Percentiles rank a stretch among this genome's conserved stretches.
Conservation (phyloP, 306 rosid genomes). For the Astragalus glycyphyllos region DNA sequence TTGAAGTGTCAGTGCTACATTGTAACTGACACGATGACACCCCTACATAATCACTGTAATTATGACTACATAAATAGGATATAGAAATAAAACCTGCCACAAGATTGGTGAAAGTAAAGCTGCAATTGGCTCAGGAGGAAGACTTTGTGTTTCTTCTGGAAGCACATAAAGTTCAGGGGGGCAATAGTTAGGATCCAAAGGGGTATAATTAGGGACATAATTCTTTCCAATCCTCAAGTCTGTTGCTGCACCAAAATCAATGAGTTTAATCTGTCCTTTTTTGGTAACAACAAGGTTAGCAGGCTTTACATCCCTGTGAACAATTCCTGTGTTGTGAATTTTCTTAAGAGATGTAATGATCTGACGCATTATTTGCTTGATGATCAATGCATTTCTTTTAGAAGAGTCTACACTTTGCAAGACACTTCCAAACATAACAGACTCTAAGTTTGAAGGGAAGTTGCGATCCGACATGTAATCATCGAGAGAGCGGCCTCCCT, state of each 20-base stretch:
- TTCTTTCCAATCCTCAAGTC: constrained; percentile 95
- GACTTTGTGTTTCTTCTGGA: constrained; percentile 91
- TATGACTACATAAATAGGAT: constrained; percentile 22
- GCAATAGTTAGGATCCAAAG: constrained; percentile 88
- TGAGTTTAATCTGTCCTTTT: constrained; percentile 81
- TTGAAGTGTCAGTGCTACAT: too few species aligned
- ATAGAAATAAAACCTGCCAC: constrained; percentile 78
- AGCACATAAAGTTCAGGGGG: constrained; percentile 91
- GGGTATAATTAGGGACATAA: constrained; percentile 62
- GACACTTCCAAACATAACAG: constrained; percentile 84
- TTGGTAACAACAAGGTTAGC: constrained; percentile 87
- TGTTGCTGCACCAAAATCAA: constrained; percentile 95
- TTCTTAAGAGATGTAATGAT: constrained; percentile 82
- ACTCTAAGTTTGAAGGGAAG: constrained; percentile 85
- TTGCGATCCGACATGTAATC: constrained; percentile 81
- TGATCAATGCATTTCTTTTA: constrained; percentile 73
- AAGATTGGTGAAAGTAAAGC: constrained; percentile 86
- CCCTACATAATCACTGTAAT: constrained; percentile 1
- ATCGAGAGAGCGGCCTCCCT: constrained; percentile 81
- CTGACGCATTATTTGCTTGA: constrained; percentile 96
- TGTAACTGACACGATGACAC: not conserved
- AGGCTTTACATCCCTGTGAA: constrained; percentile 94
- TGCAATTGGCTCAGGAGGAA: constrained; percentile 93
- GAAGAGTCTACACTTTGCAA: constrained; percentile 76
- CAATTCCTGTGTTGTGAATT: constrained; percentile 90